phyloP scores from a whole-genome alignment of 352 stramenopile species.

The Pythium phragmitis region DNA sequence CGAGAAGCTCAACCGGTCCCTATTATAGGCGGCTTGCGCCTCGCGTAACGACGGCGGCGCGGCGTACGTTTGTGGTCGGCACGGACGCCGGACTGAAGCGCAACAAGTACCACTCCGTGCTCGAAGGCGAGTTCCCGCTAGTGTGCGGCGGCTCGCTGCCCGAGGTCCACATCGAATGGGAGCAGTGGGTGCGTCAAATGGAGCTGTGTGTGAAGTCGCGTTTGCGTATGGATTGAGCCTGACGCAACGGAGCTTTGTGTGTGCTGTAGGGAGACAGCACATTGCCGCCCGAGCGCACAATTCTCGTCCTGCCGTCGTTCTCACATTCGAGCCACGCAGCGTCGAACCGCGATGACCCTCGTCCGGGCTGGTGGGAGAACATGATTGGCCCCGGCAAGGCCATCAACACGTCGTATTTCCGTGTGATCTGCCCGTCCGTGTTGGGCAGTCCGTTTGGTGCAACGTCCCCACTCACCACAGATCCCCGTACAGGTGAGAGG shows the following conservation, averaged over 20 bases:
- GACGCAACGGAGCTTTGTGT: not conserved
- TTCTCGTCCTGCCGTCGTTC: conserved; percentile 84
- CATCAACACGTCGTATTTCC: conserved; percentile 89
- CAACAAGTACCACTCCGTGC: conserved; percentile 74
- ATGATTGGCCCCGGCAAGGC: conserved; percentile 84
- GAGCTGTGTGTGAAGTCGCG: not conserved
- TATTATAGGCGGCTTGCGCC: conserved; percentile 17
- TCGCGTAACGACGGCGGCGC: conserved; percentile 7
- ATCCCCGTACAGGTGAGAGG: conserved; percentile 48
- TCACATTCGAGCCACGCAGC: conserved; percentile 85
- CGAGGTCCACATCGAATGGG: conserved; percentile 69
- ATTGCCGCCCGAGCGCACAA: conserved; percentile 65
- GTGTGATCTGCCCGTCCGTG: conserved; percentile 82
- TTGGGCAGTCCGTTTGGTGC: conserved; percentile 85
- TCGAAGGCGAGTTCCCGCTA: conserved; percentile 62
- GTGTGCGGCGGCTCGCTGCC: conserved; percentile 54
- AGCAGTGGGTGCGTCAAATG: conserved; percentile 58
- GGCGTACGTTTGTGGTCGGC: conserved; percentile 42
- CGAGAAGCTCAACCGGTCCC: conserved; percentile 5
- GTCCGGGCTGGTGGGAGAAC: conserved; percentile 87
- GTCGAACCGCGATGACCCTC: conserved; percentile 76
- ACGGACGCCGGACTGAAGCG: conserved; percentile 39
- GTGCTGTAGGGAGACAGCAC: conserved; percentile 53
- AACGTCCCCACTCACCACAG: conserved; percentile 63
- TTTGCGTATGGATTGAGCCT: not conserved